Conservation (phyloP, 2,329 filamentous ascomycete genomes). For the Trichophyton simii region DNA sequence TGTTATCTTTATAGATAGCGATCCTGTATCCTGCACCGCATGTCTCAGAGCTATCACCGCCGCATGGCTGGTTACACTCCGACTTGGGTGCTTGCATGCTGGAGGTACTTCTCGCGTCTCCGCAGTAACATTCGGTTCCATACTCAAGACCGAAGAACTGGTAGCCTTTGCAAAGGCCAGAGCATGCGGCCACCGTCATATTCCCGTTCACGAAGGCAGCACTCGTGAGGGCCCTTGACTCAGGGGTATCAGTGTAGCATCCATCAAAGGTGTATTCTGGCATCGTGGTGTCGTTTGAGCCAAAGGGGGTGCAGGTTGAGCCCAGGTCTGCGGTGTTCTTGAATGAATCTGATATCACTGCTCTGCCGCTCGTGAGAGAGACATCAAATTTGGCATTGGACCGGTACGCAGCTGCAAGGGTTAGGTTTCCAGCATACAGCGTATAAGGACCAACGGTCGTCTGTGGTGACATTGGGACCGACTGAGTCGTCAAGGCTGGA, state of each 20-base stretch:
- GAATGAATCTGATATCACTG: constrained; percentile 6
- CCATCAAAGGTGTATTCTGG: constrained; percentile 8
- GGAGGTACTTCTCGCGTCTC: not conserved
- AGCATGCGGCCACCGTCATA: constrained; percentile 7
- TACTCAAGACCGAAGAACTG: constrained; percentile 12
- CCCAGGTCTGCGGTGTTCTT: constrained; percentile 8
- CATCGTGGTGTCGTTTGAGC: not conserved
- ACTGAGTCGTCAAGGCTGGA: constrained; percentile 7
- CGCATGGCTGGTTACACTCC: constrained; percentile 8
- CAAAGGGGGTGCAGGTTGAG: constrained; percentile 5
- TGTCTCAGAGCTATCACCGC: constrained; percentile 7
- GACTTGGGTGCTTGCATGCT: constrained; percentile 1
- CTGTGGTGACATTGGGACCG: constrained; percentile 7
- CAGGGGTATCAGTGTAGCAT: constrained; percentile 10
- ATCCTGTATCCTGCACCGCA: constrained; percentile 9
- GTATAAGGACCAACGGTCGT: constrained; percentile 8
- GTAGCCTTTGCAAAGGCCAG: constrained; percentile 5
- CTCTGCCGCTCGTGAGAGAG: not conserved
- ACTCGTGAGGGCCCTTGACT: constrained; percentile 6
- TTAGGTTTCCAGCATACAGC: constrained; percentile 6
- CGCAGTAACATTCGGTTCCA: constrained; percentile 10
- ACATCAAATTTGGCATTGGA: constrained; percentile 9
- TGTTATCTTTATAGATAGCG: constrained; percentile 9
- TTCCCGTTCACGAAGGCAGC: constrained; percentile 2
- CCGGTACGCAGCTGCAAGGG: constrained; percentile 2